Evolutionary conservation across 1,139 yeast species (phyloP).

Genomic region (Hansenula anomala): DNA sequence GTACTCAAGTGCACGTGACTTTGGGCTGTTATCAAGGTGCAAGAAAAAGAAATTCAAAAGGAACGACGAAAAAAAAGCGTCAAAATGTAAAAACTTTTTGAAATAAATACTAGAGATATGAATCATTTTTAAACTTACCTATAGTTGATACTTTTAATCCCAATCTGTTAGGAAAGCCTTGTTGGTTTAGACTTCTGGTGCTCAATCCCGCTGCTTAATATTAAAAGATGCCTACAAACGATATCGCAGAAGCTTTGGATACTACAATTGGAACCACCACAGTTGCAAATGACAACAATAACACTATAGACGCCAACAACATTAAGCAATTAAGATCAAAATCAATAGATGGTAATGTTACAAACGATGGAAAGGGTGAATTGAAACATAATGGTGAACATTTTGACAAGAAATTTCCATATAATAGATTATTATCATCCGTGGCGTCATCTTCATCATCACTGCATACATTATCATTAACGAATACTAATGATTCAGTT

Average conservation of each 20-base stretch:
- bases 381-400: no score
- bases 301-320: no score
- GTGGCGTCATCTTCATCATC: neutral
- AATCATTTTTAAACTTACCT: neutral
- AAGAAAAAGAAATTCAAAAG: conserved; percentile 1
- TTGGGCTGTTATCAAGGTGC: conserved; percentile 1
- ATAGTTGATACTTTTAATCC: no score
- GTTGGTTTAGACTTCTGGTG: neutral
- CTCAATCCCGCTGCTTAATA: neutral
- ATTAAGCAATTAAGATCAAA: neutral
- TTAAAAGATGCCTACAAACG: conserved; percentile 1
- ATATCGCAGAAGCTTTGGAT: conserved; percentile 1
- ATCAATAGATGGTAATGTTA: no score
- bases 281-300: neutral
- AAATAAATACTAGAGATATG: neutral
- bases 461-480: neutral
- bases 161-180: no score
- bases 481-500: neutral
- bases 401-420: neutral
- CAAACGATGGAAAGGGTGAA: no score
- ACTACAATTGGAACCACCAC: neutral
- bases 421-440: neutral
- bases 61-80: neutral
- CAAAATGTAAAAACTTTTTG: neutral
- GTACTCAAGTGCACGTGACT: neutral